Evolutionary conservation across 2,329 filamentous ascomycete species (phyloP).

Genomic region (Fusarium equiseti): DNA sequence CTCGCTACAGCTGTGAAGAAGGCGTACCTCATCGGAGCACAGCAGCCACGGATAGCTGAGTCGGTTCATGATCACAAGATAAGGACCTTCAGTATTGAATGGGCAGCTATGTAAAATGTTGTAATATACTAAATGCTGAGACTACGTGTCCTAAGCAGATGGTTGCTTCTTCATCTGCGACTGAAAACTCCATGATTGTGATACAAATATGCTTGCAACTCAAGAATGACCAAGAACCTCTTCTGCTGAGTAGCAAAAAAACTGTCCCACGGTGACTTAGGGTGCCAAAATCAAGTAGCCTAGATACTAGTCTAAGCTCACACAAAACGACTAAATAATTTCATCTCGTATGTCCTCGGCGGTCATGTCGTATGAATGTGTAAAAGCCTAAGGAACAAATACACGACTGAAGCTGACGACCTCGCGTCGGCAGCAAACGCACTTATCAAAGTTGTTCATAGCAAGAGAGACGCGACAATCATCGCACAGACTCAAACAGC

Average conservation of each 20-base stretch:
- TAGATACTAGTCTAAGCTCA: not conserved
- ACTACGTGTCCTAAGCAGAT: conserved; percentile 16
- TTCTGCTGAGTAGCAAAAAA: conserved; percentile 6
- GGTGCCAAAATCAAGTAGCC: not conserved
- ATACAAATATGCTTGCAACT: conserved; percentile 26
- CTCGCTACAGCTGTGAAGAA: conserved; percentile 97
- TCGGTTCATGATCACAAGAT: conserved; percentile 58
- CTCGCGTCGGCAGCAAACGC: conserved; percentile 91
- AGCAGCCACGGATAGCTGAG: conserved; percentile 55
- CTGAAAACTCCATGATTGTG: not conserved
- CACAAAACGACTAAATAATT: not conserved
- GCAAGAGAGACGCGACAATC: conserved; percentile 93
- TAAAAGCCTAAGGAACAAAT: conserved; percentile 74
- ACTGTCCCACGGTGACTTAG: not conserved
- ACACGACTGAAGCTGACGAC: conserved; percentile 91
- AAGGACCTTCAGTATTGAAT: conserved; percentile 87
- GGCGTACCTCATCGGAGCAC: conserved; percentile 86
- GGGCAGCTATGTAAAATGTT: conserved; percentile 83
- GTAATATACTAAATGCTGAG: conserved; percentile 29
- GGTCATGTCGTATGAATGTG: not conserved
- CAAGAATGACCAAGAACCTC: not conserved
- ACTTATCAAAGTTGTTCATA: conserved; percentile 97
- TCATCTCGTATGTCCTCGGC: not conserved
- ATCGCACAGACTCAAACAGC: conserved; percentile 93
- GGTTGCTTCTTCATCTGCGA: conserved; percentile 12